Base-by-base conservation (phyloP, 2,329 filamentous ascomycete species). In the Sordariomycetes sp. region DNA sequence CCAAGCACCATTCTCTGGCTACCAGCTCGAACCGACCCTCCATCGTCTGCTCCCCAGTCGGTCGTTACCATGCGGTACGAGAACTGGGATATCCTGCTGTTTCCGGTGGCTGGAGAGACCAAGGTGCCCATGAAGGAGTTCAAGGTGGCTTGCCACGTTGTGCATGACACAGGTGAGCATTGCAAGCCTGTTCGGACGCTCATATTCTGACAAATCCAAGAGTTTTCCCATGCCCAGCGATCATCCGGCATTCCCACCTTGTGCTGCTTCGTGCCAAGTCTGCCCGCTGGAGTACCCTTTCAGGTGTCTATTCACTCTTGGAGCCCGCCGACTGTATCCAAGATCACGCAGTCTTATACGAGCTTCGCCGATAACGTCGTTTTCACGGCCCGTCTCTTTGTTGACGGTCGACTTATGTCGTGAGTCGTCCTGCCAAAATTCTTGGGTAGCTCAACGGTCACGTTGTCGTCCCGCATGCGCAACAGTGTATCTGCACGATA, bases 41-140 rank as follows among this genome's bases (percentile, higher is more conserved):
- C n/a, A n/a, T n/a, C n/a, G n/a, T n/a, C n/a, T n/a, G n/a, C n/a
- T n/a, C n/a, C n/a, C n/a, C n/a, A n/a, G n/a, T n/a, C n/a, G n/a
- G n/a, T n/a, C n/a, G n/a, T n/a, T n/a, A n/a, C n/a, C n/a, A 93
- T 94, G 86, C 79, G 86, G 39, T 93, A 82, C 66, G 74, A 86
- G 46, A 78, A 86, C 49, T 93, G 86, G 86, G 86, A 94, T 49
- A 72, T 92, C 36, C 73, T 93, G 28, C 66, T 93, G 40, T 93
- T 93, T 53, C 80, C 84, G 0, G 58, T 56, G 40, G 69, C n/a
- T n/a, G n/a, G n/a, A n/a, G n/a, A 72, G 40, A 77, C 69, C 46
- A 79, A 76, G 46, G 53, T 82, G 10, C 86, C 86, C 1, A 58
- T 88, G 36, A 83, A 85, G 55, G 86, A 93, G 57, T 94, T 92